phyloP scores from a whole-genome alignment of 305 asterid genomes.

The Fraxinus greggii region DNA sequence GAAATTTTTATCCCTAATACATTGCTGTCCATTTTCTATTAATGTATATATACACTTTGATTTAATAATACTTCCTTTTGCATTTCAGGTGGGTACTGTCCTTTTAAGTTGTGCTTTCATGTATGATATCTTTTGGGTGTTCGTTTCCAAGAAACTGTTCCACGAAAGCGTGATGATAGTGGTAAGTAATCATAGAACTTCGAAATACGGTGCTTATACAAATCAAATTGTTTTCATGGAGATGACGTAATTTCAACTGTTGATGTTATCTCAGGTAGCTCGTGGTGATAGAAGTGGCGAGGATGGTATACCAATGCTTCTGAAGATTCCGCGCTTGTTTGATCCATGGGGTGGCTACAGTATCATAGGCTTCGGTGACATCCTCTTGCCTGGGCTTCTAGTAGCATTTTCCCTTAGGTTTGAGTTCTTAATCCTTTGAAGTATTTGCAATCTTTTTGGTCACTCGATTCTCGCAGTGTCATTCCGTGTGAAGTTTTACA shows the following conservation, averaged over 20 bases:
- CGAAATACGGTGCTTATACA: neutral
- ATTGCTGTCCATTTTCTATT: neutral
- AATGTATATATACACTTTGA: neutral
- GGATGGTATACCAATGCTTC: constrained; percentile 94
- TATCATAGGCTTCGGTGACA: constrained; percentile 94
- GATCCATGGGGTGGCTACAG: constrained; percentile 99
- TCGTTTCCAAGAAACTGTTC: constrained; percentile 75
- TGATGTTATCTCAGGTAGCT: constrained; percentile 61
- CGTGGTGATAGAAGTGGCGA: constrained; percentile 94
- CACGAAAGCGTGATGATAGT: constrained; percentile 95
- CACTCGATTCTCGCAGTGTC: neutral
- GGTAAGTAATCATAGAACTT: constrained; percentile 47
- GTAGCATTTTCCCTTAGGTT: constrained; percentile 92
- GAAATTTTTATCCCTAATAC: neutral
- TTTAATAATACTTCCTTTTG: neutral
- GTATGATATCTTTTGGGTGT: constrained; percentile 97
- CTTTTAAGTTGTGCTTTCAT: constrained; percentile 86
- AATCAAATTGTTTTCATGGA: constrained; percentile 1
- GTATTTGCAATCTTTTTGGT: neutral
- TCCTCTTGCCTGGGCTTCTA: constrained; percentile 83
- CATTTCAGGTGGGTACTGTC: constrained; percentile 80
- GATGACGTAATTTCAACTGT: constrained; percentile 17
- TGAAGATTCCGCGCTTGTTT: constrained; percentile 86
- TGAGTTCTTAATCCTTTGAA: constrained; percentile 17
- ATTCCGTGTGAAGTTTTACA: neutral